phyloP scores from a whole-genome alignment of 1,284 basidiomycete genomes.

The Melampsora abietis-canadensis region DNA sequence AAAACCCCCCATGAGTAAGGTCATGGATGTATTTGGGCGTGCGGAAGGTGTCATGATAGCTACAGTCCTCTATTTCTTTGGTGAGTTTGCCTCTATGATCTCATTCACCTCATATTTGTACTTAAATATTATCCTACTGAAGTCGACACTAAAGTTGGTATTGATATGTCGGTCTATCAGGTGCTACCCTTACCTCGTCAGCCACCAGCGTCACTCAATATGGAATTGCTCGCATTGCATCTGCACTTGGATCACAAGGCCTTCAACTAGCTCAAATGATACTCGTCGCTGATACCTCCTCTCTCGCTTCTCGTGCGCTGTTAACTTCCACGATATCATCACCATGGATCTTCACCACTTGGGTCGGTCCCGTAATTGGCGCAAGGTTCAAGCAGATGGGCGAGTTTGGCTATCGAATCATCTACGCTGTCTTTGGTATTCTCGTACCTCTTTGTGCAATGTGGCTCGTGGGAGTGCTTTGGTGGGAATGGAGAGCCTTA shows the following conservation, averaged over 20 bases:
- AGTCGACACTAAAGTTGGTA: slow-evolving; percentile 20
- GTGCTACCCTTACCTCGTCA: slow-evolving; percentile 45
- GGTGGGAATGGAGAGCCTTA: slow-evolving; percentile 45
- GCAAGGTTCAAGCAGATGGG: slow-evolving; percentile 48
- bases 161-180: background rate
- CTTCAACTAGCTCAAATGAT: slow-evolving; percentile 51
- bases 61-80: slow-evolving; percentile 48
- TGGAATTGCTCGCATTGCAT: slow-evolving; percentile 47
- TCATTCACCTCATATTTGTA: background rate
- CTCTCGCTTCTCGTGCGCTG: slow-evolving; percentile 49
- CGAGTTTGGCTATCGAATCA: slow-evolving; percentile 49
- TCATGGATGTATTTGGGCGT: slow-evolving; percentile 51
- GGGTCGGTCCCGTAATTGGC: slow-evolving; percentile 50
- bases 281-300: slow-evolving; percentile 51
- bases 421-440: slow-evolving; percentile 49
- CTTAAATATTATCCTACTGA: background rate
- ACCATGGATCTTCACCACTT: slow-evolving; percentile 51
- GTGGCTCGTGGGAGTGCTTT: slow-evolving; percentile 45
- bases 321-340: slow-evolving; percentile 50
- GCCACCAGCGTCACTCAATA: slow-evolving; percentile 47
- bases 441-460: slow-evolving; percentile 49
- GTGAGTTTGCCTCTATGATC: slow-evolving; percentile 22
- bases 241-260: slow-evolving; percentile 50
- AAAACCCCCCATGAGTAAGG: slow-evolving; percentile 51
- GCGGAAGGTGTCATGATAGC: slow-evolving; percentile 50